Base-by-base conservation (phyloP, 2,329 filamentous ascomycete species). In the Lecanosticta acicola region DNA sequence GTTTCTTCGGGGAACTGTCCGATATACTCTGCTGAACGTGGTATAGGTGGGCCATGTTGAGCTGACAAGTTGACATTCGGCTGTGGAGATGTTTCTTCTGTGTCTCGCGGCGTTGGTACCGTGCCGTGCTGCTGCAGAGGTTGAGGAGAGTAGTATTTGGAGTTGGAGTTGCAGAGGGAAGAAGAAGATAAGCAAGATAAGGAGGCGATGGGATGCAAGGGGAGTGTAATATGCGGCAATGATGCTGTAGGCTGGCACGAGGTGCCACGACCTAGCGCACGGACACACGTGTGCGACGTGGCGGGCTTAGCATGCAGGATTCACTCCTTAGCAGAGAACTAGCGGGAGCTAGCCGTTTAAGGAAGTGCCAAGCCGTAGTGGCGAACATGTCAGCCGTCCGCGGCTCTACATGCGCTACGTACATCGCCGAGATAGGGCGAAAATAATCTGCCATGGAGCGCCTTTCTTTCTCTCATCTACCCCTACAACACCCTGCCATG, bases 11-110 rank as follows among this genome's bases (percentile, higher is more conserved):
- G 10, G 44, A 45, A 49, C 46, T 53, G 39, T 41, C 48, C 36
- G 44, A 45, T 55, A 56, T 56, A 32, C 44, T 36, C 16, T 46
- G 44, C 8, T 45, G 49, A 14, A 53, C 39, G 45, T 56, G 51
- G 41, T 56, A 58, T 29, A 53, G 34, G 21, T 58, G 45, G 16
- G 54, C 49, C 53, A 58, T 56, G 14, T 53, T 56, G 39, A 33
- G 37, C 34, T 56, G 51, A 35, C 51, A 55, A 41, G 52, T 54
- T 53, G 55, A 58, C 55, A 58, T 58, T 51, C 49, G 49, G 33
- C 36, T 46, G 33, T 48, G 41, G 26, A 34, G 24, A 39, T 54
- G 43, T 17, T 34, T 32, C 14, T 37, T 17, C 18, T 10, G 35
- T 5, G 24, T n/a, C n/a, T n/a, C n/a, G n/a, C 17, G n/a, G 4